A percentile compares a stretch with the other conserved stretches of the same genome.
Evolutionary conservation across 2,329 filamentous ascomycete genomes (phyloP).

Genomic region (Xylariaceae sp.): DNA sequence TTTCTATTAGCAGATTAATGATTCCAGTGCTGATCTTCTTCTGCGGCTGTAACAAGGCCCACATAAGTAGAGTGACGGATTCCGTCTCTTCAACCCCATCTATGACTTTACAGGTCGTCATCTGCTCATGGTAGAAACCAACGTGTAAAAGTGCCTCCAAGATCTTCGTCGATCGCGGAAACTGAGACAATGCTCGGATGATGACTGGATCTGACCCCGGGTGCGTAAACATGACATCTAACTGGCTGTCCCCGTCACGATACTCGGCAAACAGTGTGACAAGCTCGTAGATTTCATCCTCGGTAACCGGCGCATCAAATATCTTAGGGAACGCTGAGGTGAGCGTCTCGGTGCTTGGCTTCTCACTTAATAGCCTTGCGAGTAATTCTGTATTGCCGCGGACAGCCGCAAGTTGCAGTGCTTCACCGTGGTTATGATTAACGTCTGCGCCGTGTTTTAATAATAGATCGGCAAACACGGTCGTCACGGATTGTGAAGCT

Average conservation of each 20-base stretch:
- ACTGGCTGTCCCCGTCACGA: constrained; percentile 52
- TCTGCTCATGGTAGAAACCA: constrained; percentile 66
- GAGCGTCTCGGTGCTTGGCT: constrained; percentile 57
- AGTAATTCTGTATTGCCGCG: constrained; percentile 59
- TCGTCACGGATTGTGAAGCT: constrained; percentile 49
- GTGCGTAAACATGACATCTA: constrained; percentile 58
- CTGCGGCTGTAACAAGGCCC: constrained; percentile 68
- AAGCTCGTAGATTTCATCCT: constrained; percentile 58
- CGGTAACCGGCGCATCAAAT: constrained; percentile 57
- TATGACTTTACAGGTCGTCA: constrained; percentile 51
- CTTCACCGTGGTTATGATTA: constrained; percentile 60
- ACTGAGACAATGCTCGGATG: constrained; percentile 59
- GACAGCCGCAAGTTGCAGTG: constrained; percentile 60
- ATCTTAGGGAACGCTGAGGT: constrained; percentile 62
- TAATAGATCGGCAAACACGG: constrained; percentile 54
- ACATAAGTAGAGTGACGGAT: constrained; percentile 62
- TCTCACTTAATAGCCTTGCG: constrained; percentile 55
- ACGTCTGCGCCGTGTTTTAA: constrained; percentile 53
- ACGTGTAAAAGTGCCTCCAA: constrained; percentile 60
- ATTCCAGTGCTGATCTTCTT: constrained; percentile 66
- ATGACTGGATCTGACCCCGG: constrained; percentile 55
- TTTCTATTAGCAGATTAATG: constrained; percentile 62
- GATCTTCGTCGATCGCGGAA: constrained; percentile 61
- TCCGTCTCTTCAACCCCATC: constrained; percentile 59
- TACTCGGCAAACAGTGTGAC: constrained; percentile 60